Evolutionary conservation across 768 basidiomycete genomes (phyloP).

Genomic region (Russula compacta): DNA sequence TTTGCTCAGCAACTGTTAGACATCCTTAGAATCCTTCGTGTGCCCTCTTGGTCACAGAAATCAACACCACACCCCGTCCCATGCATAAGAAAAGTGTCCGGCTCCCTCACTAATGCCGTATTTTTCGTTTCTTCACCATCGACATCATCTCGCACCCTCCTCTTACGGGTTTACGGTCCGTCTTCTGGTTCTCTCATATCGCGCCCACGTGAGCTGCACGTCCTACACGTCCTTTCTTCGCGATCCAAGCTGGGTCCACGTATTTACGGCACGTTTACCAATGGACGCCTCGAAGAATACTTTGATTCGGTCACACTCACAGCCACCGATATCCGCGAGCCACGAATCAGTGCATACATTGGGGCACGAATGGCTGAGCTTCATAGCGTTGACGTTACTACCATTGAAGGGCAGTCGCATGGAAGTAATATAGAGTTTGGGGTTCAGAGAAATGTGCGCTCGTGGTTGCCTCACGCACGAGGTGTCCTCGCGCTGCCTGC

Average conservation of each 20-base stretch:
- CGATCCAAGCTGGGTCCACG: constrained; percentile 82
- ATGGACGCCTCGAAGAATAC: constrained; percentile 93
- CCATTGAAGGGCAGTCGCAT: constrained; percentile 43
- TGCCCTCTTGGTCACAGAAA: constrained; percentile 49
- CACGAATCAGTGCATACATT: constrained; percentile 72
- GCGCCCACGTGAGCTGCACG: constrained; percentile 76
- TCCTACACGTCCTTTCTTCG: constrained; percentile 83
- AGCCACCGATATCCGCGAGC: constrained; percentile 68
- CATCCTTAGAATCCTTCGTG: constrained; percentile 43
- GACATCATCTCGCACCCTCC: constrained; percentile 48
- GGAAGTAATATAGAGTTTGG: constrained; percentile 48
- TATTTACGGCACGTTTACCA: constrained; percentile 90
- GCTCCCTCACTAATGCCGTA: constrained; percentile 90
- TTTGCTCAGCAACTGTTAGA: constrained; percentile 51
- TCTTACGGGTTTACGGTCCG: constrained; percentile 88
- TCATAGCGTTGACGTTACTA: constrained; percentile 79
- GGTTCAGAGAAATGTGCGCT: constrained; percentile 54
- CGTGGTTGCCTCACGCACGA: constrained; percentile 65
- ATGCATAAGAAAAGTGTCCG: constrained; percentile 73
- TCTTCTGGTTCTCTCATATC: constrained; percentile 83
- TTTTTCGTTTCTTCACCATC: constrained; percentile 84
- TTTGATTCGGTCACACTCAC: constrained; percentile 82
- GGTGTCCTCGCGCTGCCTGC: constrained; percentile 61
- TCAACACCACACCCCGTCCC: constrained; percentile 41
- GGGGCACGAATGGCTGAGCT: constrained; percentile 94